Percentiles rank a stretch among this genome's conserved stretches.
phyloP scores from a whole-genome alignment of 2,329 filamentous ascomycete genomes.

The Parastagonospora avenae region DNA sequence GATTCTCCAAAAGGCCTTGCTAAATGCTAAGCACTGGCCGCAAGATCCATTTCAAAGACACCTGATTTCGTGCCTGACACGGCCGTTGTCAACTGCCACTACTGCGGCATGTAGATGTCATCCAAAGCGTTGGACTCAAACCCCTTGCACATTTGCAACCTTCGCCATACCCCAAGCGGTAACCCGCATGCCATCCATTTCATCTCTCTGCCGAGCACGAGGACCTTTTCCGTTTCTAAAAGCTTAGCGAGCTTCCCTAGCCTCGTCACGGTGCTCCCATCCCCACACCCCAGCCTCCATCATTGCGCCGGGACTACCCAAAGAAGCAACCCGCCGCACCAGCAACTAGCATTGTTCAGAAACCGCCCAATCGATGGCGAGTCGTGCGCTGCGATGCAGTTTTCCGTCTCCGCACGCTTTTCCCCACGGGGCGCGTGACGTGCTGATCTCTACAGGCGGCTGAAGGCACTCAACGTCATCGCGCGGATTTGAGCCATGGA shows the following conservation, averaged over 20 bases:
- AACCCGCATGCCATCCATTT: not conserved
- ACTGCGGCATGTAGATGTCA: too few relatives aligned
- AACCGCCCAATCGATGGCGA: not conserved
- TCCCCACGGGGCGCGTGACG: constrained; percentile 15
- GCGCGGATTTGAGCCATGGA: constrained; percentile 7
- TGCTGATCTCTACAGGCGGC: constrained; percentile 9
- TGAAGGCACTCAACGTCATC: constrained; percentile 20
- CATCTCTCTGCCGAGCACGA: not conserved
- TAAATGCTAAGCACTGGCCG: too few relatives aligned
- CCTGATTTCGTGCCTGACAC: too few relatives aligned
- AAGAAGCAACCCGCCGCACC: not conserved
- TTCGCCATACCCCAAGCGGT: not conserved
- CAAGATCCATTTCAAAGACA: too few relatives aligned
- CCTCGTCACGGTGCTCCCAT: not conserved
- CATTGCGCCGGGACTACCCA: not conserved
- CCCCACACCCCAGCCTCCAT: not conserved
- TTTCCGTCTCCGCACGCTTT: constrained; percentile 19
- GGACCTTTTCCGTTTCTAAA: not conserved
- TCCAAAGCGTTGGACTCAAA: too few relatives aligned
- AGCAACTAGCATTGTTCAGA: not conserved
- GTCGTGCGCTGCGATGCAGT: constrained; percentile 6
- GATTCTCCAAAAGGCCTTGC: too few relatives aligned
- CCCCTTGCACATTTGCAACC: not conserved
- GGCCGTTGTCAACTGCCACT: too few relatives aligned
- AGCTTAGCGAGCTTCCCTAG: not conserved